These are phyloP conservation scores for Polysphondylium violaceum DNA, from an alignment of 78 protist genomes.

Conservation along the genomic window DNA sequence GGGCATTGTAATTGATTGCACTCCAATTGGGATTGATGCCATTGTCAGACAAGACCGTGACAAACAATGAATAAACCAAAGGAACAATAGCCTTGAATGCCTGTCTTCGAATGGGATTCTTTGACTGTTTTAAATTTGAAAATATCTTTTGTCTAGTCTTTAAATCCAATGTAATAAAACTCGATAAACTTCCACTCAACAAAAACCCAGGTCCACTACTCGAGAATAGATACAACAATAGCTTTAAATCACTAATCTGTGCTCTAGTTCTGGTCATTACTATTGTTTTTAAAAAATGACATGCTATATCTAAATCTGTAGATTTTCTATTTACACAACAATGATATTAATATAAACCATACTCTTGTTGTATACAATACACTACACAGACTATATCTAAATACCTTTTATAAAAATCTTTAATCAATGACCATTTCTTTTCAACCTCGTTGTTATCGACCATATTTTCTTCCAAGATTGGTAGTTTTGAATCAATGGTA, in stretches of 20 bases:
- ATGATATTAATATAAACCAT: background rate
- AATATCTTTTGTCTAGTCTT: constrained; percentile 44
- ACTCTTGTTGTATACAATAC: background rate
- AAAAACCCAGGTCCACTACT: constrained; percentile 29
- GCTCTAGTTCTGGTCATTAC: constrained; percentile 10
- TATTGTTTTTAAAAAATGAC: constrained; percentile 30
- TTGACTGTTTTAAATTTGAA: background rate
- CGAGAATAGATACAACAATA: constrained; percentile 35
- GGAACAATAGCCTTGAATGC: constrained; percentile 62
- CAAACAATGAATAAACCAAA: constrained; percentile 22
- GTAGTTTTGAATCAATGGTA: background rate
- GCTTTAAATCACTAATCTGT: constrained; percentile 62
- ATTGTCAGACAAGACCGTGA: background rate
- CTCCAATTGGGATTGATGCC: constrained; percentile 63
- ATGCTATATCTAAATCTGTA: constrained; percentile 66
- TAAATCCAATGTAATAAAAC: constrained; percentile 7
- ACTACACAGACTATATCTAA: background rate
- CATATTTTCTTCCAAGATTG: background rate
- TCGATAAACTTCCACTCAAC: constrained; percentile 45
- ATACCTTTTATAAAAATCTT: constrained; percentile 23
- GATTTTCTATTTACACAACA: constrained; percentile 2
- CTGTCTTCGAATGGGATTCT: constrained; percentile 61
- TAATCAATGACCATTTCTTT: background rate
- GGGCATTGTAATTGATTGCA: constrained; percentile 1
- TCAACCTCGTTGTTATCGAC: background rate